Conservation (phyloP, 2,329 filamentous ascomycete species). For the Colletotrichum falcatum region DNA sequence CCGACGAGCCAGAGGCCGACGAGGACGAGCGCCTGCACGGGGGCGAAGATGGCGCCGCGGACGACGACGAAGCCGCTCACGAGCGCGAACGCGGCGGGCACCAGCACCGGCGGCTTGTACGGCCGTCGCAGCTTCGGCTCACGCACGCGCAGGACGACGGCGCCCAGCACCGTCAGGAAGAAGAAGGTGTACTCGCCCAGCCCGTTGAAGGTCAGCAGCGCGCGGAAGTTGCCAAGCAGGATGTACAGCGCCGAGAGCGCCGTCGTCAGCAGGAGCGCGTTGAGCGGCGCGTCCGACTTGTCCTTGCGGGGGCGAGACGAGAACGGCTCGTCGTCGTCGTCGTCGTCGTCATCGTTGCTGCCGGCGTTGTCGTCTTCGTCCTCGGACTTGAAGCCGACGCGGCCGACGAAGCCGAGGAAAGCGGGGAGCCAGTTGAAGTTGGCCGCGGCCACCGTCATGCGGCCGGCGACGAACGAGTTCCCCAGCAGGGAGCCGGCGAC, state of each 20-base stretch:
- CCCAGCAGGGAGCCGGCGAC: conserved; percentile 72
- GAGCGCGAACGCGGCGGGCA: conserved; percentile 65
- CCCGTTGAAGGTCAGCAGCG: conserved; percentile 70
- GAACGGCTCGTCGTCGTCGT: conserved; percentile 12
- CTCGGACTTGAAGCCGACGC: conserved; percentile 50
- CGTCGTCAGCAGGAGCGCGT: conserved; percentile 64
- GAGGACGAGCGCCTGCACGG: conserved; percentile 64
- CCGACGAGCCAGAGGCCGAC: conserved; percentile 64
- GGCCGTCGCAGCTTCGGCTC: conserved; percentile 67
- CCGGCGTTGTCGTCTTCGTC: background rate
- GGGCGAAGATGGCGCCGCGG: conserved; percentile 69
- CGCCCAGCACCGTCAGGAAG: conserved; percentile 70
- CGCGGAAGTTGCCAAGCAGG: conserved; percentile 69
- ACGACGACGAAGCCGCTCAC: conserved; percentile 72
- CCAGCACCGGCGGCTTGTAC: conserved; percentile 64
- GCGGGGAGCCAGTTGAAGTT: conserved; percentile 64
- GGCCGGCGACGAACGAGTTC: conserved; percentile 72
- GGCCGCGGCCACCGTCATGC: conserved; percentile 70
- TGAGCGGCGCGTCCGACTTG: conserved; percentile 63
- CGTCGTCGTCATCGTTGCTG: too few species aligned
- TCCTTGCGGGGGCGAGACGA: conserved; percentile 16
- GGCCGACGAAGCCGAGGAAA: conserved; percentile 59
- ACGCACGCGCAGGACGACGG: conserved; percentile 66
- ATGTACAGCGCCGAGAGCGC: conserved; percentile 68
- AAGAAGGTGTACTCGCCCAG: conserved; percentile 73